These are phyloP conservation scores for Ochetophila trinervis DNA, from an alignment of 306 rosid species.

Conservation along the genomic window DNA sequence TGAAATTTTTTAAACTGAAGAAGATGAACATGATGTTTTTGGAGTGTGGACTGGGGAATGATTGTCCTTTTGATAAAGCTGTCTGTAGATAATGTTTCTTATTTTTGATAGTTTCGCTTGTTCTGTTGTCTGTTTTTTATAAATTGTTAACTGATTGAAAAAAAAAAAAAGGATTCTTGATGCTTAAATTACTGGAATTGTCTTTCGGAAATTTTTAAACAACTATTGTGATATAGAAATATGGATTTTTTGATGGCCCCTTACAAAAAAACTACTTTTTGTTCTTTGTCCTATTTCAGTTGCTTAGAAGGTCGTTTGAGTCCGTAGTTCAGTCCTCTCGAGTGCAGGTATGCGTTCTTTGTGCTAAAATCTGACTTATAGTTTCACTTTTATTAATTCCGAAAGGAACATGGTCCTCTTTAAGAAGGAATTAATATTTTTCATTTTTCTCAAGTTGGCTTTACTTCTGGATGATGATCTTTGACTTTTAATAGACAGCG, in stretches of 20 bases:
- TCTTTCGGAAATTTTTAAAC: too few relatives aligned
- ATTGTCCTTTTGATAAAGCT: too few relatives aligned
- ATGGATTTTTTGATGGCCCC: neutral
- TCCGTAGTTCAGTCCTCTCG: slow-evolving; percentile 23
- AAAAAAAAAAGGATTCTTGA: neutral
- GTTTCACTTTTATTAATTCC: neutral
- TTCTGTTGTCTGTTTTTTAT: neutral
- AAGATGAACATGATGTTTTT: too few relatives aligned
- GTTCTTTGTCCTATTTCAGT: slow-evolving; percentile 24
- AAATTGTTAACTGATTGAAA: neutral
- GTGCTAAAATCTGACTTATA: neutral
- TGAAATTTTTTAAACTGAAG: too few relatives aligned
- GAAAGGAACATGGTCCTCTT: neutral
- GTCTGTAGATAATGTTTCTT: too few relatives aligned
- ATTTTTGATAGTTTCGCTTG: neutral
- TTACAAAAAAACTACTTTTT: neutral
- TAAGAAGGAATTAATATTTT: neutral
- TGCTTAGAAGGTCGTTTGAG: slow-evolving; percentile 27
- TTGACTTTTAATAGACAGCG: neutral
- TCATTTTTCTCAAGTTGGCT: neutral
- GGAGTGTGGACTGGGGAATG: too few relatives aligned
- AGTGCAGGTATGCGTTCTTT: slow-evolving; percentile 28
- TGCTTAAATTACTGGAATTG: neutral
- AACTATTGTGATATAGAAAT: too few relatives aligned
- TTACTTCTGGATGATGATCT: neutral